Conservation (phyloP, 2,329 filamentous ascomycete genomes). For the Fusarium keratoplasticum region DNA sequence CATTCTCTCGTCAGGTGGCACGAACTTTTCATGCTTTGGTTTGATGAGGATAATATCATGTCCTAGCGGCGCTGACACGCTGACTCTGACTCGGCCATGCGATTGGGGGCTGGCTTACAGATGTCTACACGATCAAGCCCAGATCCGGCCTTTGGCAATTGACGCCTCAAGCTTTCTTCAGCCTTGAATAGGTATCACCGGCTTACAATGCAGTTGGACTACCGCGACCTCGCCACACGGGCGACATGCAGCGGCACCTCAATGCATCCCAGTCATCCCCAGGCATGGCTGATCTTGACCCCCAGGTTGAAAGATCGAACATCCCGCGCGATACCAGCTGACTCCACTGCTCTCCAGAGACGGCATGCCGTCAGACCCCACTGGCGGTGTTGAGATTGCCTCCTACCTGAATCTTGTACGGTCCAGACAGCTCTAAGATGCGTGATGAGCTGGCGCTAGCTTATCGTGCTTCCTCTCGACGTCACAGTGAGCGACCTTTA, state of each 20-base stretch:
- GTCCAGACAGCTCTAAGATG: conserved; percentile 15
- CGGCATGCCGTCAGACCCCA: conserved; percentile 13
- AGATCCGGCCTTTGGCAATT: conserved; percentile 10
- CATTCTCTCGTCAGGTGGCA: conserved; percentile 18
- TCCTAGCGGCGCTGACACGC: conserved; percentile 24
- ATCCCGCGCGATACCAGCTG: conserved; percentile 6
- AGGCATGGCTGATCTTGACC: background rate
- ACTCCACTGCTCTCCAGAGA: background rate
- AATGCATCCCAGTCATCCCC: background rate
- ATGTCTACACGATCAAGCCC: conserved; percentile 1
- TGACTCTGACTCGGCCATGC: conserved; percentile 16
- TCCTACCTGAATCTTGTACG: conserved; percentile 21
- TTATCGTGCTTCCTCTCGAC: conserved; percentile 10
- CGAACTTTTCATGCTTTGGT: conserved; percentile 20
- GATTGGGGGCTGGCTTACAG: conserved; percentile 1
- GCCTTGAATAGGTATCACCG: conserved; percentile 7
- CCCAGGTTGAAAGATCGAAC: conserved; percentile 20
- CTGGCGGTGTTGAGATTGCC: conserved; percentile 1
- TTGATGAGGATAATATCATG: conserved; percentile 8
- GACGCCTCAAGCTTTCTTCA: conserved; percentile 2
- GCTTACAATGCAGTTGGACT: conserved; percentile 21
- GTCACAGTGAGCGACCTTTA: conserved; percentile 17
- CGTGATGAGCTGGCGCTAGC: conserved; percentile 33
- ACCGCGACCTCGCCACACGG: conserved; percentile 13
- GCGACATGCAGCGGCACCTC: background rate